Base-by-base conservation (phyloP, 495 filamentous ascomycete genomes). In the Penicillium herquei region DNA sequence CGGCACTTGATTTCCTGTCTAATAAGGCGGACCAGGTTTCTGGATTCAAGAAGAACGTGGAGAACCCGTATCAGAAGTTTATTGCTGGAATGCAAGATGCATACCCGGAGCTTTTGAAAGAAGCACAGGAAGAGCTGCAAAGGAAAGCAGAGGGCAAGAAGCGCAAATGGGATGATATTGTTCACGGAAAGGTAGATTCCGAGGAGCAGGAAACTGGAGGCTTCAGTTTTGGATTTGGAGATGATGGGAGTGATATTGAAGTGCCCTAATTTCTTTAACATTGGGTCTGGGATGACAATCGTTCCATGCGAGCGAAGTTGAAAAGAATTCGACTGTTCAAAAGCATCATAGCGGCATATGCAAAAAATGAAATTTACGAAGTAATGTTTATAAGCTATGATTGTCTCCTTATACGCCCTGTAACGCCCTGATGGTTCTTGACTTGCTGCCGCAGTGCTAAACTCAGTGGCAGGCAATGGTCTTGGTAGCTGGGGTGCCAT, bases 201-300 rank as follows among this genome's bases (percentile, higher is more conserved):
- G 67, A 67, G 33, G 73, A 70, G 3, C 70, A 73, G 49, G 73
- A 72, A 54, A 73, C 74, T 54, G 59, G 52, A 40, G 76, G 79
- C 39, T 96, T 96, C 68, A 90, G 83, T 65, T 97, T 97, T 78
- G 87, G 85, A 8, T 92, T 92, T 70, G 90, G 83, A 39, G 85
- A 83, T 43, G 84, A 82, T 57, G 78, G 78, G 37, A 84, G 78
- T 57, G 83, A 82, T 62, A 76, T 75, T 43, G 82, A 84, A 61
- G 71, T 84, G 46, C 75, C 78, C 47, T 82, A 73, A 31, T 1
- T 33, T 39, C 41, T 12, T 21, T 44, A 9, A 47, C 54, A 41
- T 56, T 52, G 37, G 30, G 34, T 7, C 32, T 44, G 17, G 37
- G 34, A 30, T 34, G 16, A 43, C n/a, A 26, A 26, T 37, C 41